Base-by-base conservation (phyloP, 306 rosid genomes). In the Prunus mume region DNA sequence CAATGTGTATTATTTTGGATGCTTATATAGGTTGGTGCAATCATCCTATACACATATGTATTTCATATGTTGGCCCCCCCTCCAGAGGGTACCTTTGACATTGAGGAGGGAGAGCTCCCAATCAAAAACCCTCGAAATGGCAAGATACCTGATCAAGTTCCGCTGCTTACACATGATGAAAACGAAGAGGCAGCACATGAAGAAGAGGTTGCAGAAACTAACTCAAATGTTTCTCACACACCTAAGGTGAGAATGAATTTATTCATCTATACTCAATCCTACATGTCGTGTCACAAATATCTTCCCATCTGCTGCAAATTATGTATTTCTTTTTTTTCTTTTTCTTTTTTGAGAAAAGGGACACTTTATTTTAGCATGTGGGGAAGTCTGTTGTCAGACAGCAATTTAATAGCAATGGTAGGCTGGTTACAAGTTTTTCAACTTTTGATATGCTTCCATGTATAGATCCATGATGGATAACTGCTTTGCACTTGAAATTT, bases 21-120 rank as follows among this genome's bases (percentile, higher is more conserved):
- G 55, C 17, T 3, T 10, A 15, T 41, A 15, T 83, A 96, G 99
- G 99, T 96, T 22, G 99, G 99, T 70, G 99, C 99, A 66, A 89
- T 96, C 84, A 90, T 92, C 81, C 85, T 96, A 58, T 96, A 96
- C 83, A 92, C 99, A 15, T 96, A 92, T 79, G 99, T 96, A 57
- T 96, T 88, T 80, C 20, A 88, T 12, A 96, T 96, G 99, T 78
- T 96, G 86, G 88, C 93, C 22, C 99, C 99, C 82, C 99, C 99
- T 69, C 90, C 91, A 0, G 99, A 88, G 83, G 99, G 98, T 70
- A 84, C 93, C 73, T 96, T 92, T 86, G 91, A 96, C 81, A 73
- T 89, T 50, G 90, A 85, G 57, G 81, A 82, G 41, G 82, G 64
- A 83, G 79, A 45, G 56, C 79, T 92, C 82, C 90, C 93, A 72